These are phyloP conservation scores for Rhododendron molle DNA, from an alignment of 148 eudicot species.

Conservation along the genomic window DNA sequence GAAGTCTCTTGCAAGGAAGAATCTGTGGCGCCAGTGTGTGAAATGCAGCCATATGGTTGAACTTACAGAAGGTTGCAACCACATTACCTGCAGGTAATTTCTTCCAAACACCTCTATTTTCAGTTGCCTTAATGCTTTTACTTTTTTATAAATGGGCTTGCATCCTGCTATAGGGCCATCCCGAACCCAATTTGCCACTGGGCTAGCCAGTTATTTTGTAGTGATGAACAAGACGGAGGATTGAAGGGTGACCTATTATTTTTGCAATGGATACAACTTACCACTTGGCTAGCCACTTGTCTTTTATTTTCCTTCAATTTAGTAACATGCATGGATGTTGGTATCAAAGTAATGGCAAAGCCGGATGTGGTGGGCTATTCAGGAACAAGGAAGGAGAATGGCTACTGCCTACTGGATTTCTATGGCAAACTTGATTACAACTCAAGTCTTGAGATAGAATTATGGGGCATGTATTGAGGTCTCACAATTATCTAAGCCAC, in stretches of 20 bases:
- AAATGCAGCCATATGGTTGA: conserved; percentile 80
- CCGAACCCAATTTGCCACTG: neutral
- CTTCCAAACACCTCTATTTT: neutral
- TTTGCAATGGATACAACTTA: neutral
- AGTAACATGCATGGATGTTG: neutral
- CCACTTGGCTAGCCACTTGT: neutral
- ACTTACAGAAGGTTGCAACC: conserved; percentile 72
- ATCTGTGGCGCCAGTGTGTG: conserved; percentile 71
- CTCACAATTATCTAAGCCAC: too few species aligned
- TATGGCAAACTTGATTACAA: too few species aligned
- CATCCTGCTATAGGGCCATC: neutral
- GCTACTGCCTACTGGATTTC: too few species aligned
- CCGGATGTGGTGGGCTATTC: too few species aligned
- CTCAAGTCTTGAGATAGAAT: too few species aligned
- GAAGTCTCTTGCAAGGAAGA: conserved; percentile 46
- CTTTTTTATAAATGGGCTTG: neutral
- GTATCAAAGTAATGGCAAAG: too few species aligned
- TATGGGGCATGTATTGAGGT: too few species aligned
- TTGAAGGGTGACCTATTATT: neutral
- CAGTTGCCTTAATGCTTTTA: neutral
- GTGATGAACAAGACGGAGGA: neutral
- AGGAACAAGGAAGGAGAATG: too few species aligned
- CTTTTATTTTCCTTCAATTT: neutral
- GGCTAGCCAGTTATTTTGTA: neutral
- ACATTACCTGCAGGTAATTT: conserved; percentile 76